A percentile compares a stretch with the other conserved stretches of the same genome.
These are phyloP conservation scores for Phialophora expanda DNA, from an alignment of 2,329 filamentous ascomycete genomes.

Conservation along the genomic window DNA sequence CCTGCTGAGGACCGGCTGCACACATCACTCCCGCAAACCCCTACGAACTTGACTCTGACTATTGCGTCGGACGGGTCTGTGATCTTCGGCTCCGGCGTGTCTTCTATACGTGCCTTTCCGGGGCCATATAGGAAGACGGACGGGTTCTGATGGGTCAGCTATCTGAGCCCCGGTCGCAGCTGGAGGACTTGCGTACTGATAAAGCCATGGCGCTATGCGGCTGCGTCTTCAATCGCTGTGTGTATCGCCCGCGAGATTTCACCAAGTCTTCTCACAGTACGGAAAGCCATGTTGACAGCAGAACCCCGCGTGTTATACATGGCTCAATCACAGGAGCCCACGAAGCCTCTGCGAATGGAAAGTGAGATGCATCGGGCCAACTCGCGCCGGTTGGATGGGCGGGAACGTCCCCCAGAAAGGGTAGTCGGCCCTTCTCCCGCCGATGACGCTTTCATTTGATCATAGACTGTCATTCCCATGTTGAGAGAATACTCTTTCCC, in stretches of 20 bases:
- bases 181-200: slow-evolving; percentile 7
- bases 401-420: not conserved
- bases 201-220: slow-evolving; percentile 2
- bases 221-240: not conserved
- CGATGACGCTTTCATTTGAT: not conserved
- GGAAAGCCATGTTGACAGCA: not conserved
- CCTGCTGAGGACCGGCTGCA: slow-evolving; percentile 30
- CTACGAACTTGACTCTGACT: slow-evolving; percentile 52
- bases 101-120: slow-evolving; percentile 47
- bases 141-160: slow-evolving; percentile 44
- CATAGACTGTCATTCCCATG: not conserved
- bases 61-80: slow-evolving; percentile 48
- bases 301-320: slow-evolving; percentile 8
- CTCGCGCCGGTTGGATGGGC: slow-evolving; percentile 12
- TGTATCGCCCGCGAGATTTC: not conserved
- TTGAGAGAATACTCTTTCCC: not conserved
- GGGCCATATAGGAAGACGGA: slow-evolving; percentile 52
- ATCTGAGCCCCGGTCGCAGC: not conserved
- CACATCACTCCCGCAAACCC: slow-evolving; percentile 52
- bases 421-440: slow-evolving; percentile 8
- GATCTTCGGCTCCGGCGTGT: slow-evolving; percentile 47
- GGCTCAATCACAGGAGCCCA: slow-evolving; percentile 13
- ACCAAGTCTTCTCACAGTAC: not conserved
- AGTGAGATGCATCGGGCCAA: slow-evolving; percentile 24
- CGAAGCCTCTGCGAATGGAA: slow-evolving; percentile 2